Evolutionary conservation across 768 basidiomycete genomes (phyloP), one percentile per base, ranked within the genome.

Genomic region (Rhodocollybia butyracea): DNA sequence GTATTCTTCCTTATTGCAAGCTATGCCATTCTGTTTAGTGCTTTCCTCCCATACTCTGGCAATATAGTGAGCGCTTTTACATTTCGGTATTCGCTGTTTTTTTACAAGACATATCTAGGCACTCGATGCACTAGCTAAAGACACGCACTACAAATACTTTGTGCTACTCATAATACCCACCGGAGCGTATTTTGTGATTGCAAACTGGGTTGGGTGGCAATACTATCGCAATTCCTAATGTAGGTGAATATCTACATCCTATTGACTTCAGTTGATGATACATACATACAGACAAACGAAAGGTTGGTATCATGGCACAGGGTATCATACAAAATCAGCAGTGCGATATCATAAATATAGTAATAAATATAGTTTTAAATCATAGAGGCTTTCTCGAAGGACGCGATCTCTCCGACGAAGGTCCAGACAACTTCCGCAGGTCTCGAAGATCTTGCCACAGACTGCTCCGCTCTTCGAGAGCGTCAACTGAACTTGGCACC

Each of bases 171-270:
- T 94, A 41, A 79, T 98, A 42, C 94, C 96, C 12, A 86, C 86
- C 7, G 83, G 79, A 10, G 78, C 88, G 38, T 94, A 92, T 71
- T 96, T 94, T 69, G 89, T 93, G 51, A 98, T 98, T 63, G 93
- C 94, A 39, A 98, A 98, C 64, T 98, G 96, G 96, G 91, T 96
- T 36, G 95, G 95, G 39, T 98, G 94, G 94, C 94, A 98, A 69
- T 97, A 93, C 70, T 98, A 92, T 67, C 84, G 89, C 41, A 94
- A 94, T 69, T 92, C 93, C 11, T 95, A 70, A 82, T 29, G 13
- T 30, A 34, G 13, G 21, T 34, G 47, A 30, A 21, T 31, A 50
- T 50, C 7, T 12, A n/a, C 30, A 45, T 42, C 26, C 26, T 12
- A 15, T 19, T 5, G 32, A 46, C 34, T 10, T 11, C 22, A 24